These are phyloP conservation scores for Fimicolochytrium jonesii DNA, from an alignment of 192 early-diverging fungal genomes.

Conservation along the genomic window DNA sequence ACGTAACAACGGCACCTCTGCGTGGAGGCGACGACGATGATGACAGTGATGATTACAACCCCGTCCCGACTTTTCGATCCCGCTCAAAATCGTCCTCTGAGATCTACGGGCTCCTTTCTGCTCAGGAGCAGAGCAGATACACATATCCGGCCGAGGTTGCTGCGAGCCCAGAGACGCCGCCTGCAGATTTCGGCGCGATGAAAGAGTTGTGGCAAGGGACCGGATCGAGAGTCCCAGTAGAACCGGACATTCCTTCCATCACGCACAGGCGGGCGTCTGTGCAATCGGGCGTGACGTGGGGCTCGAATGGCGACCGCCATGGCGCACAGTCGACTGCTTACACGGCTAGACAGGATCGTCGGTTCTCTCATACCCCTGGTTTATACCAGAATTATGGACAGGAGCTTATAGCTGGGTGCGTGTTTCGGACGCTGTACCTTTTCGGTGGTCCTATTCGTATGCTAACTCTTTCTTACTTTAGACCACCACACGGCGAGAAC, in stretches of 20 bases:
- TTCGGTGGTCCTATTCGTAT: too few relatives aligned
- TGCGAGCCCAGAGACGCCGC: conserved; percentile 33
- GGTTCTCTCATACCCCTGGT: conserved; percentile 55
- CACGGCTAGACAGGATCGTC: conserved; percentile 46
- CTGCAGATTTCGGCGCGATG: too few relatives aligned
- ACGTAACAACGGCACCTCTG: conserved; percentile 28
- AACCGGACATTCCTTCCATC: too few relatives aligned
- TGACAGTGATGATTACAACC: conserved; percentile 42
- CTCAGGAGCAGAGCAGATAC: conserved; percentile 36
- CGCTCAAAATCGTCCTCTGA: conserved; percentile 65
- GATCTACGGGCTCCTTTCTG: conserved; percentile 57
- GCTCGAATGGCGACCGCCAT: too few relatives aligned
- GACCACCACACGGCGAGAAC: background rate
- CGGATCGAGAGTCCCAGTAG: too few relatives aligned
- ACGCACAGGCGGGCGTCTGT: too few relatives aligned
- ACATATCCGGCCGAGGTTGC: conserved; percentile 27
- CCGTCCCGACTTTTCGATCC: conserved; percentile 44
- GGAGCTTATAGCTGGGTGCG: conserved; percentile 23
- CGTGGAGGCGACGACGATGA: conserved; percentile 48
- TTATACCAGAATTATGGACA: conserved; percentile 37
- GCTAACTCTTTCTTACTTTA: too few relatives aligned
- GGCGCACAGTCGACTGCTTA: too few relatives aligned
- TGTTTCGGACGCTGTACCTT: too few relatives aligned
- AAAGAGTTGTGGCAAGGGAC: too few relatives aligned
- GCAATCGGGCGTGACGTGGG: too few relatives aligned